Evolutionary conservation across 1,284 basidiomycete species (phyloP), one percentile per base, ranked within the genome.

Genomic region (Veloboletus limbatus): DNA sequence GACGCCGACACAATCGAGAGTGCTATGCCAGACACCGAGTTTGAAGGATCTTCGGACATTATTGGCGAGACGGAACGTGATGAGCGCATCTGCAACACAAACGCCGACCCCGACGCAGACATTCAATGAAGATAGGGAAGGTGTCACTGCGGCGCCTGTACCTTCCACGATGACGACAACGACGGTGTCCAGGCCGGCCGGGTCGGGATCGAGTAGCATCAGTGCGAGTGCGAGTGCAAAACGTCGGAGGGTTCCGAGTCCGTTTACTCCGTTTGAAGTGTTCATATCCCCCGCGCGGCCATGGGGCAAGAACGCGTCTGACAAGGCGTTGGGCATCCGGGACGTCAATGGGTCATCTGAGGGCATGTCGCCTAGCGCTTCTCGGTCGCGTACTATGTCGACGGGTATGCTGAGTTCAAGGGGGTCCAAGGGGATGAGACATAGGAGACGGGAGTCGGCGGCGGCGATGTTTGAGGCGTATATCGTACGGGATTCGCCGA

Each of bases 261-360:
- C 43, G 8, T 35, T 39, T 5, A 18, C 46, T 8, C 49, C 57
- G 7, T 63, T 65, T 8, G 47, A 56, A 18, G 51, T 44, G 10
- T 61, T 59, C 25, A 63, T 65, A 14, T 65, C 60, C 11, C 62
- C 62, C 10, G 27, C 40, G 3, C 43, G 39, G 8, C 0, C 34
- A 6, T 36, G 36, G 10, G 8, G 9, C 10, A 27, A 10, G 26
- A 10, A 27, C 10, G 26, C 26, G 26, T 27, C 10, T 27, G 40
- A 20, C 8, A 17, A 33, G 13, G 40, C 8, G 11, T 14, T 9
- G 40, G 8, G 17, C n/a, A n/a, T n/a, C n/a, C n/a, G n/a, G n/a
- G n/a, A n/a, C n/a, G n/a, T n/a, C n/a, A 21, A 28, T n/a, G n/a
- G 14, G 38, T 20, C 3, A 20, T n/a, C 31, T 18, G 31, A 11